Percentiles rank a stretch among this genome's conserved stretches.
phyloP scores from a whole-genome alignment of 2,329 filamentous ascomycete species.

The Pseudogymnoascus sp. region DNA sequence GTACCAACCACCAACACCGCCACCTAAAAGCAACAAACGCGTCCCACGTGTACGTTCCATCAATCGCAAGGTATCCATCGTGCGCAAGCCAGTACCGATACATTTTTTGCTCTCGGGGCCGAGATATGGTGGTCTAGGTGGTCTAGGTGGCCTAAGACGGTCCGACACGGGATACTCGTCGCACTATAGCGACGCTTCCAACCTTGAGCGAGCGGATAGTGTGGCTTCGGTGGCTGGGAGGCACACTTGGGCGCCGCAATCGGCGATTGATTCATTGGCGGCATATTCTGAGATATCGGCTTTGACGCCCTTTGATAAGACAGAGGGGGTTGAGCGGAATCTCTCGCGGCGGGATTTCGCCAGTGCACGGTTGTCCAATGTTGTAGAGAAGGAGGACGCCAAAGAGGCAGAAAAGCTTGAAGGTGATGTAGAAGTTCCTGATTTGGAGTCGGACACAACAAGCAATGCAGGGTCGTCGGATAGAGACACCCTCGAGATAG shows the following conservation, averaged over 20 bases:
- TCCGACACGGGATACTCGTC: background rate
- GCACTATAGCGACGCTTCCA: background rate
- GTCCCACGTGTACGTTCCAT: background rate
- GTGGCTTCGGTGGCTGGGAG: background rate
- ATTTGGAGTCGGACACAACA: background rate
- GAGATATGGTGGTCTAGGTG: background rate
- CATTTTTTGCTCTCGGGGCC: background rate
- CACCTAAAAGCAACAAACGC: background rate
- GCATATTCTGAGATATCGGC: background rate
- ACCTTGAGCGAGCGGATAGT: background rate
- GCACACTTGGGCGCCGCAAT: background rate
- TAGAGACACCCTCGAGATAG: background rate
- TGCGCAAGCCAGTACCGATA: background rate
- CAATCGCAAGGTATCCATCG: background rate
- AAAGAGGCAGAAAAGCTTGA: too few relatives aligned
- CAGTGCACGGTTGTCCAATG: background rate
- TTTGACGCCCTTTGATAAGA: background rate
- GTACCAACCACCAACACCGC: background rate
- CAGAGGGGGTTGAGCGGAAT: background rate
- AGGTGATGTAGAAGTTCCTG: background rate
- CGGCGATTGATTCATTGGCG: background rate
- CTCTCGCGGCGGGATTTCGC: background rate
- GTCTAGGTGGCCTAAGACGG: background rate
- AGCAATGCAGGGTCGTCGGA: background rate
- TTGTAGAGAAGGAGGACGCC: background rate